These are phyloP conservation scores for Leishmania braziliensis DNA, from an alignment of 208 protist species.

Conservation along the genomic window DNA sequence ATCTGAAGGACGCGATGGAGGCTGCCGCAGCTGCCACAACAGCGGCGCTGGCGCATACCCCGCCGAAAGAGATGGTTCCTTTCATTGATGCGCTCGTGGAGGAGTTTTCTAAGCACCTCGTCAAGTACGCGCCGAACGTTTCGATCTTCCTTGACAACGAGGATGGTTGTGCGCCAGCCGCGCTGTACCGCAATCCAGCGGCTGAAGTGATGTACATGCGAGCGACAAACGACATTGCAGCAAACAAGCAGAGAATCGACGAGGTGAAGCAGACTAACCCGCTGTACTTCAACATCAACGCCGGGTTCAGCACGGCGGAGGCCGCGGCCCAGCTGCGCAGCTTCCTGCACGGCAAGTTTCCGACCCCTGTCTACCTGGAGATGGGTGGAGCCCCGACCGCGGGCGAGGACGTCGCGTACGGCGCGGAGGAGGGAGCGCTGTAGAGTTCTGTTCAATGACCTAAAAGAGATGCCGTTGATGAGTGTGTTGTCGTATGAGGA, in stretches of 20 bases:
- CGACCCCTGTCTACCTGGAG: conserved; percentile 31
- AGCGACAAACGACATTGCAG: conserved; percentile 15
- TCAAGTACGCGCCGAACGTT: not conserved
- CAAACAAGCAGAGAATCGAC: conserved; percentile 16
- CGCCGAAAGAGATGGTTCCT: not conserved
- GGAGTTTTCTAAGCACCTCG: not conserved
- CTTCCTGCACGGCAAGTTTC: conserved; percentile 32
- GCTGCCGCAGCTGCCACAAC: conserved; percentile 6
- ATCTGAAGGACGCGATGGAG: not conserved
- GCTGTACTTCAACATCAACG: conserved; percentile 57
- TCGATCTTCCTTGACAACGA: conserved; percentile 55
- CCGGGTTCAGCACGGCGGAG: conserved; percentile 9
- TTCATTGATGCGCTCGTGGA: not conserved
- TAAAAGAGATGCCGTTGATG: conserved; percentile 45
- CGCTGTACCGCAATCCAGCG: conserved; percentile 19
- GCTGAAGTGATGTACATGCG: conserved; percentile 27
- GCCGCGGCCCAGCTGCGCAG: conserved; percentile 23
- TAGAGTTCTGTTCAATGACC: conserved; percentile 14
- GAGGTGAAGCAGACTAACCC: conserved; percentile 19
- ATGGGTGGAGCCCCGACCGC: not conserved
- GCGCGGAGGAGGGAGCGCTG: conserved; percentile 5
- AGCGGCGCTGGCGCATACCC: not conserved
- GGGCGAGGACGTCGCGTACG: not conserved
- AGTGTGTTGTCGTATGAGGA: too few relatives aligned
- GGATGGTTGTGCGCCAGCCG: conserved; percentile 52